Base-by-base conservation (phyloP, 2,329 filamentous ascomycete genomes). In the Fusarium tanahbumbuense region DNA sequence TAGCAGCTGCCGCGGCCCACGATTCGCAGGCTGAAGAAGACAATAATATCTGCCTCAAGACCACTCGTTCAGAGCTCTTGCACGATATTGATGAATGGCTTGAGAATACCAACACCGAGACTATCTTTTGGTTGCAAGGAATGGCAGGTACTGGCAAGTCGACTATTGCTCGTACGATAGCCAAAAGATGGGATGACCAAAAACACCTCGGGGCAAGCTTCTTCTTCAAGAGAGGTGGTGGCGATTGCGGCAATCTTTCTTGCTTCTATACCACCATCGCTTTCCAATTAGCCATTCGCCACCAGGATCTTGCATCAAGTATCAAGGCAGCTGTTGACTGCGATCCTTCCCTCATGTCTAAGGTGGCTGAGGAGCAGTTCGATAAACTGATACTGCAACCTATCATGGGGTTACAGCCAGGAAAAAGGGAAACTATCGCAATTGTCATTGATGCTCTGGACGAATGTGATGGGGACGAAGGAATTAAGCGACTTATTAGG, bases 111-210 rank as follows among this genome's bases (percentile, higher is more conserved):
- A 34, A 18, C 8, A 18, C 16, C 2, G 32, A 79, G 22, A 42
- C 65, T 6, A 73, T 82, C 5, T 80, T 81, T 49, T 82, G 77
- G 80, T 73, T 83, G 0, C 78, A 78, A 8, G 80, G 80, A 3
- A 81, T 81, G 75, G 80, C 79, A 2, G 80, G 80, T 2, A 82
- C 78, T 1, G 80, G 80, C 3, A 82, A 82, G 53, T 82, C 80
- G 3, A 83, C 79, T 10, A 78, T 82, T 9, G 76, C 70, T 2
- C 75, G 78, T 75, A 82, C 72, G 77, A 78, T 73, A 86, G 87
- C 62, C 8, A 20, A 42, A 20, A 15, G 12, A 15, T 42, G n/a
- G n/a, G n/a, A 15, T 1, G 13, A 13, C 5, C 8, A 11, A 4
- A 16, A 45, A 0, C 7, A 23, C 3, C 72, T 82, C 7, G 77